Base-by-base conservation (phyloP, 495 filamentous ascomycete genomes). In the Podospora conica region DNA sequence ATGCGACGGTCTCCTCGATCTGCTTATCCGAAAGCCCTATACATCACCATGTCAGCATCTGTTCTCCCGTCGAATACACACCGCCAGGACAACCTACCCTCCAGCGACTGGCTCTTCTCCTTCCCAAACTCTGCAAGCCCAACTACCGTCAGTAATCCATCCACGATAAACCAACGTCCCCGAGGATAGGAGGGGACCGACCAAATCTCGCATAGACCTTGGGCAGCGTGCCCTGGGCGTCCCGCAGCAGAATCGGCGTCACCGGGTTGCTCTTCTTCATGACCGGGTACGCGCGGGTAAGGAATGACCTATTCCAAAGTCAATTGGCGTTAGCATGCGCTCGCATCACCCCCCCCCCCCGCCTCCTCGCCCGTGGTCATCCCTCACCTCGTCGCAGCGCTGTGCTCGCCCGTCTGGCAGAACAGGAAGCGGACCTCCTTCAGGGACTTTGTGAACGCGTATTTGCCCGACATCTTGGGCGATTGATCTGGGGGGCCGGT, bases 211-310 rank as follows among this genome's bases (percentile, higher is more conserved):
- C 93, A 77, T 89, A 98, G 55, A 98, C 89, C 72, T 85, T 88
- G 54, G 95, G 94, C 74, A 90, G 78, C 54, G 87, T 90, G 67
- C 88, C 91, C 60, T 84, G 76, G 31, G 96, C 95, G 79, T 98
- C 96, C 69, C 95, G 90, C 60, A 98, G 85, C 83, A 98, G 80
- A 78, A 98, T 98, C 58, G 95, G 95, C 54, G 86, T 96, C 77
- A 92, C 80, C 10, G 95, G 95, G 81, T 98, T 98, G 83, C 95
- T 88, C 85, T 96, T 96, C 86, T 98, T 98, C 94, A 98, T 98
- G 70, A 91, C 93, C 7, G 95, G 96, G 79, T 98, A 98, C 63
- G 93, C 91, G 76, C 90, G 87, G 65, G 88, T 87, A 59, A 98
- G 82, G 83, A 98, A 98, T 12, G 89, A 86, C 77, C 95, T 98